Evolutionary conservation across 1,139 yeast species (phyloP), one percentile per base, ranked within the genome.

Genomic region (Nakaseomyces nivariensis): DNA sequence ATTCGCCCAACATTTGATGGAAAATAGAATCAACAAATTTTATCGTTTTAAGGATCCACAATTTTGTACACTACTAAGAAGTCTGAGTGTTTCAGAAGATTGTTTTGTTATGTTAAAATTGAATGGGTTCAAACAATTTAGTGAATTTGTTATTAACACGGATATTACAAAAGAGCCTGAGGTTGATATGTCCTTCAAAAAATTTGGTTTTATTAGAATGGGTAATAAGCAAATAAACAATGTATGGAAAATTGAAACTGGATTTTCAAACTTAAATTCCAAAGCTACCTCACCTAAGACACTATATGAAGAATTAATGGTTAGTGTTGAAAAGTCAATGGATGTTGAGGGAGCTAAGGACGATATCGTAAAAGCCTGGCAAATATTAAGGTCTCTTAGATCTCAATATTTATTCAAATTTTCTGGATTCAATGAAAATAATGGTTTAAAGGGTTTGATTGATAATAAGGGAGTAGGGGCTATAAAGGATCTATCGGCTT

Each of bases 181-280:
- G 1, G 43, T 54, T 37, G 58, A 60, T 48, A 47, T 53, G n/a
- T 47, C 52, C 3, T 64, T 62, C 49, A 63, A 62, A 48, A 59
- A 61, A 47, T 64, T 63, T 49, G 66, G 67, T 0, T 63, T 63
- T 48, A 55, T 63, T 7, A 58, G 56, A 48, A 48, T 64, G 27
- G 68, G 68, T 27, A 63, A 62, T 48, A 64, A 63, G 48, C 56
- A 58, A 37, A 54, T 64, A 3, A 64, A 52, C 46, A 60, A 56
- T 48, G 58, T 61, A 8, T 64, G 68, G 68, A 64, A 64, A 43
- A 57, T 58, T 3, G 50, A 52, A 7, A 59, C 61, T 26, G 67
- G 67, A 3, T 48, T 64, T 9, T 59, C 58, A 25, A 44, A 50
- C 8, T 54, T 60, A n/a, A 45, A 50, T 25, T 48, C 41, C 4